Percentiles rank a stretch among this genome's conserved stretches.
phyloP scores from a whole-genome alignment of 2,329 filamentous ascomycete species.

The Juglanconis sp. region DNA sequence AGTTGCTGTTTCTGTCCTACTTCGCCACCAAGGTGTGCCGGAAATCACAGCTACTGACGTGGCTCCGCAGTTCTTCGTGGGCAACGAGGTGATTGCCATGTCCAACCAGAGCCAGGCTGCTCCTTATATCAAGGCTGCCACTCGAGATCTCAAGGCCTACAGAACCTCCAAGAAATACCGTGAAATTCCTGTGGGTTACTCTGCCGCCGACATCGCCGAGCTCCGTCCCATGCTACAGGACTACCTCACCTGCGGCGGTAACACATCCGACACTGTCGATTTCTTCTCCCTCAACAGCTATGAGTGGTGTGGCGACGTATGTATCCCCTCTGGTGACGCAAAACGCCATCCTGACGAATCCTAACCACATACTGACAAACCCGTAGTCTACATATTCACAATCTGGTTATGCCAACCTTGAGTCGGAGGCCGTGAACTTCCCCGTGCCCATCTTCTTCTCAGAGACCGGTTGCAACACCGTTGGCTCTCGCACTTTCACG shows the following conservation, averaged over 20 bases:
- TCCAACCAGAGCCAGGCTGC: constrained; percentile 60
- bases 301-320: constrained; percentile 66
- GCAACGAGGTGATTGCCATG: constrained; percentile 78
- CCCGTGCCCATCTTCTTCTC: constrained; percentile 87
- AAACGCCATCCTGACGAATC: not conserved
- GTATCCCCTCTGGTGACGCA: not conserved
- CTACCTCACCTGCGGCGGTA: constrained; percentile 75
- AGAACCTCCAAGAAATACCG: constrained; percentile 73
- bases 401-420: constrained; percentile 68
- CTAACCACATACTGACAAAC: not conserved
- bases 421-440: constrained; percentile 65
- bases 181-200: constrained; percentile 81
- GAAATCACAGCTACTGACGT: not conserved
- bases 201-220: constrained; percentile 77
- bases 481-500: constrained; percentile 58
- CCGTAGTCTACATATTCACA: constrained; percentile 44
- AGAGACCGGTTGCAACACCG: constrained; percentile 78
- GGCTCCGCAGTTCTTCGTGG: constrained; percentile 63
- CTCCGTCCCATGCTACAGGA: constrained; percentile 60
- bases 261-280: constrained; percentile 68
- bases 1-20: not conserved
- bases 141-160: constrained; percentile 80
- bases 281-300: constrained; percentile 87
- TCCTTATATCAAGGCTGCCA: constrained; percentile 79
- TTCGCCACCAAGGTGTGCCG: not conserved